Conservation (phyloP, 2,329 filamentous ascomycete species). For the Graphiopsis chlorocephala region DNA sequence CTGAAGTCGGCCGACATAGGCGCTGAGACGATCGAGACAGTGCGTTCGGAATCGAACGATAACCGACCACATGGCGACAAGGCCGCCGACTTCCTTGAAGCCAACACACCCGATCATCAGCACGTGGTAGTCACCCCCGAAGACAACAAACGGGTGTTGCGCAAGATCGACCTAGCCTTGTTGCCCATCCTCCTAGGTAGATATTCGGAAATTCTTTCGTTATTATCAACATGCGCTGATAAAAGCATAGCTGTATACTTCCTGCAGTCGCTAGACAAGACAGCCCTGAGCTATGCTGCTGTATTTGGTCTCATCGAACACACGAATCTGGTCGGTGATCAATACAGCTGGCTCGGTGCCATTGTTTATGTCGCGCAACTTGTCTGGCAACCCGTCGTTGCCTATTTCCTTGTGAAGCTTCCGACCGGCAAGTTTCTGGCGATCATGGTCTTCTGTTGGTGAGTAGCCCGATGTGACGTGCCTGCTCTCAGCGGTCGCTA, state of each 20-base stretch:
- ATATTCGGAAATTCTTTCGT: background rate
- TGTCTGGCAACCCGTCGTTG: constrained; percentile 52
- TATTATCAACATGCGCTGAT: background rate
- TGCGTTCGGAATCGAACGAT: constrained; percentile 1
- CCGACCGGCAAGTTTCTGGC: constrained; percentile 61
- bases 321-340: constrained; percentile 54
- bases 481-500: background rate
- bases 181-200: constrained; percentile 52
- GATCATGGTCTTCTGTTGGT: constrained; percentile 50
- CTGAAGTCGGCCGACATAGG: constrained; percentile 22
- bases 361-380: constrained; percentile 57
- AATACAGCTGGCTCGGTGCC: constrained; percentile 53
- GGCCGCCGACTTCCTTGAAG: constrained; percentile 44
- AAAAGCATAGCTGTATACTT: constrained; percentile 51
- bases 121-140: constrained; percentile 50
- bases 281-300: constrained; percentile 59
- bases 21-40: constrained; percentile 23
- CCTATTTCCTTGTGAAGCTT: constrained; percentile 57
- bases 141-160: constrained; percentile 53
- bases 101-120: constrained; percentile 1
- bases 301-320: constrained; percentile 63
- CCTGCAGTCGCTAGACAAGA: constrained; percentile 62
- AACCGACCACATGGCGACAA: constrained; percentile 38
- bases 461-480: background rate
- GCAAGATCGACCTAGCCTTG: constrained; percentile 51